Conservation (phyloP, 129 eudicot species). For the Mikania micrantha region DNA sequence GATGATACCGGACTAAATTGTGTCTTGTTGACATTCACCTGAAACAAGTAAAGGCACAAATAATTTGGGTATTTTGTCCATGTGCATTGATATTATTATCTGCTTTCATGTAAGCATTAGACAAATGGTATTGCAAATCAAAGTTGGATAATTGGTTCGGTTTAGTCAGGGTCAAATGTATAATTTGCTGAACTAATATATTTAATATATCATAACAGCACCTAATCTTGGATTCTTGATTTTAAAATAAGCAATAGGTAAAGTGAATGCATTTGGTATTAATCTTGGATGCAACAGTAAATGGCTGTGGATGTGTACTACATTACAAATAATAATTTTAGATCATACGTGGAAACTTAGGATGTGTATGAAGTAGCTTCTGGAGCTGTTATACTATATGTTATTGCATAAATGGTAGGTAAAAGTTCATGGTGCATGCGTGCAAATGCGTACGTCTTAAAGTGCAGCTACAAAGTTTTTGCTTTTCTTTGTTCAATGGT, state of each 20-base stretch:
- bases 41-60: not conserved
- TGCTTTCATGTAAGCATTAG: not conserved
- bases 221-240: not conserved
- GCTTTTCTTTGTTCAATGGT: constrained; percentile 90
- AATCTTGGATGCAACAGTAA: not conserved
- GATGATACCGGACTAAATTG: not conserved
- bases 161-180: not conserved
- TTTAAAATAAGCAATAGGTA: not conserved
- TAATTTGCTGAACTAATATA: not conserved
- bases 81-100: not conserved
- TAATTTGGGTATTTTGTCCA: not conserved
- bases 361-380: constrained; percentile 97
- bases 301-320: not conserved
- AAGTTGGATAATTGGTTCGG: not conserved
- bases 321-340: constrained; percentile 73
- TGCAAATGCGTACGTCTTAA: constrained; percentile 91
- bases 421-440: constrained; percentile 51
- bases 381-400: constrained; percentile 85
- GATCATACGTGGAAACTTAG: constrained; percentile 63
- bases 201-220: not conserved
- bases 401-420: constrained; percentile 91
- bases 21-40: not conserved
- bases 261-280: no score
- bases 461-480: constrained; percentile 71
- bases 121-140: not conserved